phyloP scores from a whole-genome alignment of 2,329 filamentous ascomycete genomes.

The Magnaporthiopsis incrustans region DNA sequence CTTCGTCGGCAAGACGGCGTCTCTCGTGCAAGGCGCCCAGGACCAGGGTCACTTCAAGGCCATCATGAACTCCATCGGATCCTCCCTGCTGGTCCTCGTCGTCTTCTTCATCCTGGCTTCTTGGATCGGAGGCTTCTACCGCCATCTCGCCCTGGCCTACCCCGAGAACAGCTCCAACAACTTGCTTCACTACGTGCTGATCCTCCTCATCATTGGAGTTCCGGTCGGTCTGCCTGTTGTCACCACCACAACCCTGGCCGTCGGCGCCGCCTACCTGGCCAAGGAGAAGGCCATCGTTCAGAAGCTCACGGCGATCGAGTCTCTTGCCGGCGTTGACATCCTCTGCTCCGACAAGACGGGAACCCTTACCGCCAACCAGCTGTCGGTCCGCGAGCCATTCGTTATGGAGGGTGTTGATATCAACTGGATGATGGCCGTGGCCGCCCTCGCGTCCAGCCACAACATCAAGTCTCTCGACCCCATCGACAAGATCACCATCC shows the following conservation, averaged over 20 bases:
- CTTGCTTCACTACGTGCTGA: slow-evolving; percentile 60
- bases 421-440: slow-evolving; percentile 80
- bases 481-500: slow-evolving; percentile 72
- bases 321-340: slow-evolving; percentile 85
- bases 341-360: slow-evolving; percentile 83
- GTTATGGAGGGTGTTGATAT: slow-evolving; percentile 69
- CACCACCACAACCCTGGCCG: slow-evolving; percentile 57
- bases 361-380: slow-evolving; percentile 67
- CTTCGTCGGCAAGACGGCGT: slow-evolving; percentile 70
- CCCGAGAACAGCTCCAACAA: slow-evolving; percentile 51
- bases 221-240: slow-evolving; percentile 74
- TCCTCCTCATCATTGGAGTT: slow-evolving; percentile 69
- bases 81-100: slow-evolving; percentile 64
- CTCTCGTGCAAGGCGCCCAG: slow-evolving; percentile 65
- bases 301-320: slow-evolving; percentile 88
- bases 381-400: slow-evolving; percentile 69
- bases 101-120: slow-evolving; percentile 68
- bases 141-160: slow-evolving; percentile 54
- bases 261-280: slow-evolving; percentile 67
- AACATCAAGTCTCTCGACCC: slow-evolving; percentile 72
- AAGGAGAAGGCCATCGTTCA: slow-evolving; percentile 92
- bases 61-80: slow-evolving; percentile 77
- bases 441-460: slow-evolving; percentile 68
- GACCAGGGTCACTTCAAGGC: slow-evolving; percentile 73
- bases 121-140: slow-evolving; percentile 76